phyloP scores from a whole-genome alignment of 805 yeast species.

The Kuraishia molischiana region DNA sequence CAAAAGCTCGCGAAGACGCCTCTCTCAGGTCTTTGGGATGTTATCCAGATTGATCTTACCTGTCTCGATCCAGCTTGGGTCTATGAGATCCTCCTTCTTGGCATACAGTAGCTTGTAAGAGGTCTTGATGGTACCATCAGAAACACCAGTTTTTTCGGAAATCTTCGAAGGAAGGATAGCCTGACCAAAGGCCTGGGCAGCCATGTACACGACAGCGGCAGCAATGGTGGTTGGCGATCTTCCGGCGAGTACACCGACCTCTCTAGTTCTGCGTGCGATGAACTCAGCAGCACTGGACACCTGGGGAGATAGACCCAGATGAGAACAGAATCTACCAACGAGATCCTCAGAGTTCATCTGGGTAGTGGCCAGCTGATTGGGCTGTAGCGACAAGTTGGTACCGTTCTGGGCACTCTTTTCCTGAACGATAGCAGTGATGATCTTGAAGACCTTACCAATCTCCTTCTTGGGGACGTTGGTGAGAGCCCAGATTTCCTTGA shows the following conservation, averaged over 20 bases:
- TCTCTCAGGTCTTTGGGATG: slow-evolving; percentile 5
- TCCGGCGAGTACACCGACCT: slow-evolving; percentile 90
- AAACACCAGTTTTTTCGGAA: slow-evolving; percentile 91
- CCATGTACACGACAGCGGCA: slow-evolving; percentile 93
- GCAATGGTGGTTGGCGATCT: slow-evolving; percentile 96
- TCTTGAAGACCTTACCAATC: slow-evolving; percentile 82
- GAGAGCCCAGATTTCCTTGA: slow-evolving; percentile 91
- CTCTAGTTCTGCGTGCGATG: slow-evolving; percentile 84
- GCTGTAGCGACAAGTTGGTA: slow-evolving; percentile 32
- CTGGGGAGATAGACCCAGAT: slow-evolving; percentile 76
- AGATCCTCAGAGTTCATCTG: slow-evolving; percentile 92
- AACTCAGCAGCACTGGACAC: slow-evolving; percentile 89
- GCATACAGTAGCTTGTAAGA: slow-evolving; percentile 77
- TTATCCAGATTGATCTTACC: slow-evolving; percentile 50
- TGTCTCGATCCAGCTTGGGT: slow-evolving; percentile 64
- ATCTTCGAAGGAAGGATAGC: slow-evolving; percentile 63
- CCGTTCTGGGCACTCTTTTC: slow-evolving; percentile 40
- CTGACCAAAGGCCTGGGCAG: slow-evolving; percentile 78
- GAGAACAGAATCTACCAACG: slow-evolving; percentile 93
- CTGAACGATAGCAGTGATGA: slow-evolving; percentile 54
- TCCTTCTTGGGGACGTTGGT: slow-evolving; percentile 92
- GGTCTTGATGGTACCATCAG: slow-evolving; percentile 95
- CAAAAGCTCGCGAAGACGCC: not conserved
- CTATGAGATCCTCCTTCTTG: slow-evolving; percentile 62
- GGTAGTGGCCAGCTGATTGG: slow-evolving; percentile 51